Conservation (phyloP, 306 rosid genomes). For the Vigna hirtella region DNA sequence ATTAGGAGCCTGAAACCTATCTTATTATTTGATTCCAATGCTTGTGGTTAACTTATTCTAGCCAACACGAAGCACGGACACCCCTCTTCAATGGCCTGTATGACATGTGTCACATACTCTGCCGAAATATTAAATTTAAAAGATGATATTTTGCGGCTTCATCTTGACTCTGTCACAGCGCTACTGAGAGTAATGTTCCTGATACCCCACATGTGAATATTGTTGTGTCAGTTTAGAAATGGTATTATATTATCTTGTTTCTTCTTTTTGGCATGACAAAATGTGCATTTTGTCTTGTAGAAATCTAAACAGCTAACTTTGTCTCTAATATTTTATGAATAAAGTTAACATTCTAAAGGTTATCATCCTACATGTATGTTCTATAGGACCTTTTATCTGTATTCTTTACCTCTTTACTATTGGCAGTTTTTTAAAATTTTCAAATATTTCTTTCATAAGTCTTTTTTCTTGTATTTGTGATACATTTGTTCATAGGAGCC, state of each 20-base stretch:
- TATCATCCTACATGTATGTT: conserved; percentile 11
- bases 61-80: no score
- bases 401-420: background rate
- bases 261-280: background rate
- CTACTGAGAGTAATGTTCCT: background rate
- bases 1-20: conserved; percentile 23
- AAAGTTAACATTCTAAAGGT: background rate
- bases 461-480: conserved; percentile 29
- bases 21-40: conserved; percentile 14
- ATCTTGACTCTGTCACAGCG: background rate
- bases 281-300: background rate
- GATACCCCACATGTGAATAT: conserved; percentile 11
- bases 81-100: no score
- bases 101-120: no score
- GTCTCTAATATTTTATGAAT: conserved; percentile 5
- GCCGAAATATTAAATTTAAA: no score
- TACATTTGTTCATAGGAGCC: conserved; percentile 58
- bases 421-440: background rate
- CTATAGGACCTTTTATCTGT: conserved; percentile 1
- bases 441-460: background rate
- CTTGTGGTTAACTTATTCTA: background rate
- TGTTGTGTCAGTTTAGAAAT: conserved; percentile 19
- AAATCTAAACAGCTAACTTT: conserved; percentile 9
- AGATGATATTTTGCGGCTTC: no score
- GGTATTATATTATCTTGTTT: conserved; percentile 14